Evolutionary conservation across 306 rosid species (phyloP).

Genomic region (Inga oerstediana): DNA sequence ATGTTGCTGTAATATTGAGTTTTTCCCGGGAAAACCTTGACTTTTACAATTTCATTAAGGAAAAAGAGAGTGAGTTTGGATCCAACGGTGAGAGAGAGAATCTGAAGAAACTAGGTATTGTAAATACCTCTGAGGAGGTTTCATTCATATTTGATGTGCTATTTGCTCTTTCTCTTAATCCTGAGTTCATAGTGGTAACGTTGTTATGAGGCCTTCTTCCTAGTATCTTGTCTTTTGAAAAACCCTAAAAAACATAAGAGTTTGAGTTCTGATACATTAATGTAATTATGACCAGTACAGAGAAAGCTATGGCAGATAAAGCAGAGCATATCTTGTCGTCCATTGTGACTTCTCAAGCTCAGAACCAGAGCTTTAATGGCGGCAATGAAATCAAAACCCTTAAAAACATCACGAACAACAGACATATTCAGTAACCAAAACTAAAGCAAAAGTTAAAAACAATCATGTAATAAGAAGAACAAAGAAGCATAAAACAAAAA

Average conservation of each 20-base stretch:
- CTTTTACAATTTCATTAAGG: not conserved
- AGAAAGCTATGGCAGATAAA: conserved; percentile 20
- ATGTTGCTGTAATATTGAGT: not conserved
- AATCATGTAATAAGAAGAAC: not conserved
- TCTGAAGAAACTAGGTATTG: not conserved
- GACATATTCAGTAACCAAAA: not conserved
- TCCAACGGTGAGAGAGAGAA: not conserved
- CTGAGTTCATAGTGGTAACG: not conserved
- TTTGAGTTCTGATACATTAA: conserved; percentile 35
- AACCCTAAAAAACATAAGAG: conserved; percentile 25
- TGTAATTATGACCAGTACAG: conserved; percentile 28
- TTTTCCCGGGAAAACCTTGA: not conserved
- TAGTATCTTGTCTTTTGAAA: conserved; percentile 21
- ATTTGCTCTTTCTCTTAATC: not conserved
- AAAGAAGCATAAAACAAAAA: not conserved
- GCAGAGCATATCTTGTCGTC: conserved; percentile 27
- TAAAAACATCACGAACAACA: not conserved
- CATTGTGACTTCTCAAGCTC: conserved; percentile 14
- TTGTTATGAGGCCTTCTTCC: not conserved
- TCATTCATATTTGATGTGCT: conserved; percentile 3
- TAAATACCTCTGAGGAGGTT: conserved; percentile 15
- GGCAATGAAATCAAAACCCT: not conserved
- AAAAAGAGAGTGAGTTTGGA: not conserved
- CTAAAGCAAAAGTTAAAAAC: not conserved
- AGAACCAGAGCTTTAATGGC: not conserved